phyloP scores from a whole-genome alignment of 2,329 filamentous ascomycete species.

The Aspergillus fischeri region DNA sequence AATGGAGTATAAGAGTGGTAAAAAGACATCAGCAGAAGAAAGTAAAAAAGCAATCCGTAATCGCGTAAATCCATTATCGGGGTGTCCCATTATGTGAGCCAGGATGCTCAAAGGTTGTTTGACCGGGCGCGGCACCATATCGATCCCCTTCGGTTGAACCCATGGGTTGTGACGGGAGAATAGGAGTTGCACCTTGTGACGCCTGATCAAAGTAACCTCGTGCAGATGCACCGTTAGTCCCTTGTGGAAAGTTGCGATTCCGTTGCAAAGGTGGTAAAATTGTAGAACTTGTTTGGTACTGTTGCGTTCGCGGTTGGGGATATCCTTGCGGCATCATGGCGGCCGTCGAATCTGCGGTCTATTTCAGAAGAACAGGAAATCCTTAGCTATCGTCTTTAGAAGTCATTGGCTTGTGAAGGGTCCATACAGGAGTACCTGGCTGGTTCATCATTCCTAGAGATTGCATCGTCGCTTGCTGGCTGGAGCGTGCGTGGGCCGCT shows the following conservation, averaged over 20 bases:
- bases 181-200: constrained; percentile 29
- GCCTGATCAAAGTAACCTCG: constrained; percentile 32
- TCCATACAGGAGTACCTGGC: constrained; percentile 36
- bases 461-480: constrained; percentile 36
- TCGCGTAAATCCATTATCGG: constrained; percentile 19
- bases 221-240: constrained; percentile 24
- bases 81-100: constrained; percentile 31
- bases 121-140: constrained; percentile 25
- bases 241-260: constrained; percentile 27
- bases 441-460: constrained; percentile 35
- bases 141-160: constrained; percentile 28
- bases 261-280: constrained; percentile 35
- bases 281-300: constrained; percentile 30
- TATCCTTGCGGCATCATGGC: constrained; percentile 36
- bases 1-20: constrained; percentile 8
- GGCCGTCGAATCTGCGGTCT: constrained; percentile 35
- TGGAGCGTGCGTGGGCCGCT: constrained; percentile 27
- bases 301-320: constrained; percentile 20
- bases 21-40: constrained; percentile 10
- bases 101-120: constrained; percentile 26
- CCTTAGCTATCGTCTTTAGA: constrained; percentile 22
- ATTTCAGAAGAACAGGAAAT: constrained; percentile 20
- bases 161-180: constrained; percentile 34
- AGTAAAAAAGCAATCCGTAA: constrained; percentile 10
- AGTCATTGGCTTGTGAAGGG: constrained; percentile 22